A percentile compares a stretch with the other conserved stretches of the same genome.
phyloP scores from a whole-genome alignment of 495 filamentous ascomycete species.

The Evansstolkia leycettana region DNA sequence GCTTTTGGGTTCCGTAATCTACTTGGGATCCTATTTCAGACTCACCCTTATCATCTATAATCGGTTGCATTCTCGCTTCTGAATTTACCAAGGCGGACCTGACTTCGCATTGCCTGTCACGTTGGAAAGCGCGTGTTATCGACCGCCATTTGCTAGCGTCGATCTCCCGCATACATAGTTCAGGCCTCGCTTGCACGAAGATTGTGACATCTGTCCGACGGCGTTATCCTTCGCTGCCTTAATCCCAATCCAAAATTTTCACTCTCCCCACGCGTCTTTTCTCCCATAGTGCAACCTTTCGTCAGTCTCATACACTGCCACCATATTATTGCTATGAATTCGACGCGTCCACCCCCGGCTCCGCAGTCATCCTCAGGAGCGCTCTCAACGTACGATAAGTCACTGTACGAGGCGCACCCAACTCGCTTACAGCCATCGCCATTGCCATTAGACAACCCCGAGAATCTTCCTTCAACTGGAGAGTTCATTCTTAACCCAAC shows the following conservation, averaged over 20 bases:
- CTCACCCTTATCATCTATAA: too few relatives aligned
- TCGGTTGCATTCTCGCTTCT: too few relatives aligned
- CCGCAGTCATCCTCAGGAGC: constrained; percentile 56
- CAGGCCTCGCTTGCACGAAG: not conserved
- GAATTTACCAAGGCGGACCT: too few relatives aligned
- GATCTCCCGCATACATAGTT: too few relatives aligned
- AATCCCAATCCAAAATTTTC: too few relatives aligned
- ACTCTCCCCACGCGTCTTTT: too few relatives aligned
- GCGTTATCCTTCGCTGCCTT: not conserved
- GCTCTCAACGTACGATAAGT: constrained; percentile 35
- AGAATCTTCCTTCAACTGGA: constrained; percentile 33
- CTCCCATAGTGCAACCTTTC: not conserved
- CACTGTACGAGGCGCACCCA: constrained; percentile 34
- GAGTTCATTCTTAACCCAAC: constrained; percentile 43
- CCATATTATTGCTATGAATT: constrained; percentile 35
- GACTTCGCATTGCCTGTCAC: too few relatives aligned
- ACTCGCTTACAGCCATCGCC: constrained; percentile 31
- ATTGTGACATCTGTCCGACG: not conserved
- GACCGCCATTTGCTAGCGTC: too few relatives aligned
- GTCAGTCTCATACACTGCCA: constrained; percentile 15
- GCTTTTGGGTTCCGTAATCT: too few relatives aligned
- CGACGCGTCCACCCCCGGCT: constrained; percentile 50
- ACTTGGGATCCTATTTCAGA: too few relatives aligned
- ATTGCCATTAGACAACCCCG: constrained; percentile 35
- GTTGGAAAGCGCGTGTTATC: too few relatives aligned